Evolutionary conservation across 176 grass and related monocot genomes (phyloP).

Genomic region (Paspalum notatum): DNA sequence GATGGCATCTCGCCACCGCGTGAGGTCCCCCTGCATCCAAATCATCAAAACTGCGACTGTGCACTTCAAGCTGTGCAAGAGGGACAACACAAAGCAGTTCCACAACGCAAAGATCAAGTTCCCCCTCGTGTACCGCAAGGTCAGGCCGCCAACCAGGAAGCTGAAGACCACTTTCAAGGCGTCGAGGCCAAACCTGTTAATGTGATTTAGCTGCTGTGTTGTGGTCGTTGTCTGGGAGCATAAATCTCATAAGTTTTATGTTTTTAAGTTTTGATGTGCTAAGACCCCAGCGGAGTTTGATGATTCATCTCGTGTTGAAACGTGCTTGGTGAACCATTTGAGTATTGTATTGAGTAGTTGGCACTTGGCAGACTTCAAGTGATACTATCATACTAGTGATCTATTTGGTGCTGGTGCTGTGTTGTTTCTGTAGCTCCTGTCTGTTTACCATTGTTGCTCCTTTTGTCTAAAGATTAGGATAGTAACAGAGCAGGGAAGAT

Average conservation of each 20-base stretch:
- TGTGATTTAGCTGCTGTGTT: constrained; percentile 43
- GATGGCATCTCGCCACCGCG: constrained; percentile 87
- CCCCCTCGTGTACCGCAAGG: constrained; percentile 75
- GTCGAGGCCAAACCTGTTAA: constrained; percentile 70
- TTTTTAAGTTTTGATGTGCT: constrained; percentile 40
- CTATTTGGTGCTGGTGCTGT: neutral
- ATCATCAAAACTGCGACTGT: constrained; percentile 78
- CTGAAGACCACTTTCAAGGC: constrained; percentile 87
- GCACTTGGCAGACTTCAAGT: neutral
- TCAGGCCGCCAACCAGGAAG: constrained; percentile 75
- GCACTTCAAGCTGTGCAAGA: constrained; percentile 70
- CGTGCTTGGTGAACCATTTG: constrained; percentile 26
- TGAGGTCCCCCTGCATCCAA: constrained; percentile 73
- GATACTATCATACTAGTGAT: constrained; percentile 1
- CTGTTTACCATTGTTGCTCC: neutral
- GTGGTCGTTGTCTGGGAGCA: neutral
- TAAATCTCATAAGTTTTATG: neutral
- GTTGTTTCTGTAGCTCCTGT: too few relatives aligned
- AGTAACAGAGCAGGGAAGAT: too few relatives aligned
- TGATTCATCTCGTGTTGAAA: constrained; percentile 24
- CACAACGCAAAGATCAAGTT: constrained; percentile 83
- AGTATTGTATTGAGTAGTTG: constrained; percentile 6
- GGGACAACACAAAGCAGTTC: constrained; percentile 90
- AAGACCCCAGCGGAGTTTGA: neutral
- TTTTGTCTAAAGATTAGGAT: too few relatives aligned